Base-by-base conservation (phyloP, 1,139 yeast genomes). In the Blastobotrys niveus region DNA sequence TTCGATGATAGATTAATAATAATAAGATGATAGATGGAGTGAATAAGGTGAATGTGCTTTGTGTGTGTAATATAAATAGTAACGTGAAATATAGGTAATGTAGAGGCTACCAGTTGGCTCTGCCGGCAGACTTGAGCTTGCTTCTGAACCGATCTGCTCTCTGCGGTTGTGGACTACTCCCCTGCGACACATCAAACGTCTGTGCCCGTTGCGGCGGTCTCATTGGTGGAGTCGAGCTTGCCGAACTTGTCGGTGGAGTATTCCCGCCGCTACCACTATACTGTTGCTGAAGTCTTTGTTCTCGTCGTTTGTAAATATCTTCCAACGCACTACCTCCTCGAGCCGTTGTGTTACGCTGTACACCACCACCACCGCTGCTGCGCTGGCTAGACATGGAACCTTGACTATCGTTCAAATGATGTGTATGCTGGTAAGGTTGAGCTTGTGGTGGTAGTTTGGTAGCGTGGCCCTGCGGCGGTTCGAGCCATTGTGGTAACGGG, bases 401-500 rank as follows among this genome's bases (percentile, higher is more conserved):
- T 25, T 12, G 10, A 12, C 14, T 14, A 32, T 7, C 8, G 29
- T 38, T 25, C 27, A 25, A 26, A 9, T 15, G 30, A 22, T 34
- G 36, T 31, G 32, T 14, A 25, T 19, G 20, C 18, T 17, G 27
- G n/a, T 24, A 26, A n/a, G 38, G 22, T 10, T 38, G 38, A 6
- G 15, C 5, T 5, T 9, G 24, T 20, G 3, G 36, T 3, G 4
- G 36, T 20, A 22, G 6, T 33, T 20, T 6, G 12, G 24, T 14
- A 29, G 8, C n/a, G 7, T 20, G 43, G n/a, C 26, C 30, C 15
- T 34, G 42, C 25, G 50, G 51, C 2, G 49, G 52, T 3, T 55
- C 62, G 18, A 60, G 56, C 64, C 64, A 60, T 20, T 46, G 43
- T 2, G 64, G 64, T 12, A 53, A 17, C 4, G 38, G 34, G 19